Conservation (phyloP, 1,284 basidiomycete species). For the Pyrrhoderma noxium region DNA sequence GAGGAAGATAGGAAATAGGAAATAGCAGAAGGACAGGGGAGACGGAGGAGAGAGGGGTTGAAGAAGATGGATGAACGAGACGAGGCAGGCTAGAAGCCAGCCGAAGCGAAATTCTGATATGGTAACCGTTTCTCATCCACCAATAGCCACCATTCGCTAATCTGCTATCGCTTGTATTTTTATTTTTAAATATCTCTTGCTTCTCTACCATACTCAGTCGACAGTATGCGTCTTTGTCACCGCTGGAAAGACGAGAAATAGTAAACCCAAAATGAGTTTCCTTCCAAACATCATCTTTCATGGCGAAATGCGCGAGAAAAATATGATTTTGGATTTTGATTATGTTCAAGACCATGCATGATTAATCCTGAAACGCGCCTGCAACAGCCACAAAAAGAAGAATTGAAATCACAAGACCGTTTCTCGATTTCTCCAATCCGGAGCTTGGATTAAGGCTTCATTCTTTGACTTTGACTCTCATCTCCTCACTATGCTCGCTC, state of each 20-base stretch:
- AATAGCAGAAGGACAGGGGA: conserved; percentile 2
- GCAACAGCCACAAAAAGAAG: no score
- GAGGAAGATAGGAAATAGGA: conserved; percentile 11
- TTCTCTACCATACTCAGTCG: neutral
- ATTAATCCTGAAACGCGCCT: no score
- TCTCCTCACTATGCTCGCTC: neutral
- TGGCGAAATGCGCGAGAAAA: no score
- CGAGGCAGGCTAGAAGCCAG: neutral
- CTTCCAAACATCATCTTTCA: no score
- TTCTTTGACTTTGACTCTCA: neutral
- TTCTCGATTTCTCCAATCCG: no score
- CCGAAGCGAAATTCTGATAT: neutral
- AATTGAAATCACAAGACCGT: no score
- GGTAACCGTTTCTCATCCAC: conserved; percentile 8
- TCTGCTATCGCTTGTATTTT: neutral
- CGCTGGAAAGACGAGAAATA: no score
- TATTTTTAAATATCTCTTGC: neutral
- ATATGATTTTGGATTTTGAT: no score
- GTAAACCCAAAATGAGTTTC: no score
- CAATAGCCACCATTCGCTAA: neutral
- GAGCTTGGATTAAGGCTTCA: neutral
- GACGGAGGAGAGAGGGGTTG: neutral
- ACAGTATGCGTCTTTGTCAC: neutral
- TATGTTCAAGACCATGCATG: no score
- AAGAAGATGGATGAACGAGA: neutral